Percentiles rank a stretch among this genome's conserved stretches.
Conservation (phyloP, 2,329 filamentous ascomycete genomes). For the Apiospora marii region DNA sequence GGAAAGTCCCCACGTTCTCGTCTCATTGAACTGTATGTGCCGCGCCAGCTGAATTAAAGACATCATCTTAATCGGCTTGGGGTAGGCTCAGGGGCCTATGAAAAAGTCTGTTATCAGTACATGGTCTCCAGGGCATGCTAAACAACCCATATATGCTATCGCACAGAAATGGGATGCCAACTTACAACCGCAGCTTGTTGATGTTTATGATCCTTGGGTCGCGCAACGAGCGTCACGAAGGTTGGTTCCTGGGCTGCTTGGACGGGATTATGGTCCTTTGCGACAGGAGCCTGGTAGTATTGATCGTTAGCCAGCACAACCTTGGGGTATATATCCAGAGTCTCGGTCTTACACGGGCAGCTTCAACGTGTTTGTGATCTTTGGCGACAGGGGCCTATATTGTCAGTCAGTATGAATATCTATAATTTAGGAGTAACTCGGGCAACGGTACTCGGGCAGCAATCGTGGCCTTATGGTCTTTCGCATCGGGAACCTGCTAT, state of each 20-base stretch:
- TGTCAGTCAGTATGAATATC: not conserved
- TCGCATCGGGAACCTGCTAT: not conserved
- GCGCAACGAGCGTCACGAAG: not conserved
- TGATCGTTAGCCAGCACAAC: not conserved
- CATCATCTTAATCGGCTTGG: not conserved
- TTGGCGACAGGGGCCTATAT: not conserved
- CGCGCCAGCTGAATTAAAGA: not conserved
- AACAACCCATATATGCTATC: not conserved
- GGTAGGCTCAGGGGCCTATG: not conserved
- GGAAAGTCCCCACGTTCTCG: no score
- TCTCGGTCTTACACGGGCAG: not conserved
- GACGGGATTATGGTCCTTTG: not conserved
- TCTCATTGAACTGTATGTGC: no score
- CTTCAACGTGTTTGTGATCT: not conserved
- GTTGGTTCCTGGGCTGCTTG: not conserved
- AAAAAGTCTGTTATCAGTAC: not conserved
- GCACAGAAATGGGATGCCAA: not conserved
- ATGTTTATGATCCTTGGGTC: not conserved
- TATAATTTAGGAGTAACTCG: not conserved
- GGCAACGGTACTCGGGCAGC: not conserved
- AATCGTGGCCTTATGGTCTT: not conserved
- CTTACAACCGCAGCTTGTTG: not conserved
- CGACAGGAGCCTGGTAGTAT: not conserved
- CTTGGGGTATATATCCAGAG: not conserved
- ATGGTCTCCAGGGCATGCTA: not conserved